phyloP scores from a whole-genome alignment of 2,329 filamentous ascomycete genomes.

The Periconia sp. region DNA sequence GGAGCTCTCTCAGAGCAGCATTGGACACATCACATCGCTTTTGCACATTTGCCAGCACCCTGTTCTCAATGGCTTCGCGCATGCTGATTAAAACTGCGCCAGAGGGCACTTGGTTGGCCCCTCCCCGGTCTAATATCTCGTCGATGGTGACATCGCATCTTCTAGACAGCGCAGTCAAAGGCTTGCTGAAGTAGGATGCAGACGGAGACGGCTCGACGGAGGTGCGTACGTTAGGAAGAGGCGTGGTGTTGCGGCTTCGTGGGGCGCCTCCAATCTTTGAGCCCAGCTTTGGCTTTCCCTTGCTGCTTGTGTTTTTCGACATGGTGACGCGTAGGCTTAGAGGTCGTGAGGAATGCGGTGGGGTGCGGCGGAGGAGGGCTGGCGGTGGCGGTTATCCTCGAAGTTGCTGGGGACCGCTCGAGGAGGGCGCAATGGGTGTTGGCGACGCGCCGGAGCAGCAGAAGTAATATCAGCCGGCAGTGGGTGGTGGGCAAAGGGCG shows the following conservation, averaged over 20 bases:
- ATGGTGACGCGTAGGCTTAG: constrained; percentile 8
- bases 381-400: not conserved
- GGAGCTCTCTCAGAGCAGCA: constrained; percentile 73
- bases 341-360: constrained; percentile 13
- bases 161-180: constrained; percentile 61
- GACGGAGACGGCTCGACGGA: constrained; percentile 45
- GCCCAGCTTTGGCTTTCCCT: constrained; percentile 60
- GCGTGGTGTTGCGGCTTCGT: constrained; percentile 79
- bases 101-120: constrained; percentile 61
- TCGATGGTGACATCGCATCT: constrained; percentile 67
- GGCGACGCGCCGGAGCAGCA: too few relatives aligned
- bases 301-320: constrained; percentile 38
- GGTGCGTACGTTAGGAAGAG: constrained; percentile 62
- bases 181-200: constrained; percentile 68
- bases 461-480: too few relatives aligned
- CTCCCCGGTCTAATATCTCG: constrained; percentile 70
- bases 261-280: constrained; percentile 36
- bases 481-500: too few relatives aligned
- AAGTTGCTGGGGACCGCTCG: constrained; percentile 12
- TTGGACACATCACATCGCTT: constrained; percentile 71
- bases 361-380: constrained; percentile 5
- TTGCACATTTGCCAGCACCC: constrained; percentile 50
- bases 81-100: constrained; percentile 69
- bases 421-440: constrained; percentile 3
- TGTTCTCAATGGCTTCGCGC: constrained; percentile 68